Conservation (phyloP, 306 rosid genomes). For the Lathyrus aphaca region DNA sequence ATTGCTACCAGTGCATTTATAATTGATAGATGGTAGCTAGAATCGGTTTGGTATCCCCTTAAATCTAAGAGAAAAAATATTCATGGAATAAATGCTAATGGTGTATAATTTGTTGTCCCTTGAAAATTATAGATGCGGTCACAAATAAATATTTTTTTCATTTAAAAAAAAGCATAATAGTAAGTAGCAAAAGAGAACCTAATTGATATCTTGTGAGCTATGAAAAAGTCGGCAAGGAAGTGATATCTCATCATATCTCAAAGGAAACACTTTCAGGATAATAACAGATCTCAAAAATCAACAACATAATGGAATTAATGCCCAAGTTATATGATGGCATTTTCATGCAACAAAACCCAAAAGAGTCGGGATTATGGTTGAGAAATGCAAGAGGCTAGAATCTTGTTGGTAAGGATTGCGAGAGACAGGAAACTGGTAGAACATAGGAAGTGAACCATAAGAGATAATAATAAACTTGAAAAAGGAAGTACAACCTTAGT, state of each 20-base stretch:
- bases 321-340: neutral
- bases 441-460: neutral
- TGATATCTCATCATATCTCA: neutral
- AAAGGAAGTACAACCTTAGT: neutral
- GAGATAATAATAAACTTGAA: neutral
- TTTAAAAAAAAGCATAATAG: neutral
- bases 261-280: constrained; percentile 6
- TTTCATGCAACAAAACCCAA: neutral
- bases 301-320: neutral
- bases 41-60: constrained; percentile 27
- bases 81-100: constrained; percentile 19
- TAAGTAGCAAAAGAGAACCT: neutral
- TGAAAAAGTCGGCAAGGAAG: neutral
- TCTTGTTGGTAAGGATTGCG: neutral
- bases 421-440: neutral
- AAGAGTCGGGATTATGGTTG: neutral
- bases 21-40: constrained; percentile 23
- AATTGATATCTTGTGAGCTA: neutral
- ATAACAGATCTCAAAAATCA: neutral
- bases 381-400: neutral
- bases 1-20: constrained; percentile 23
- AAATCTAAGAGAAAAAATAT: neutral
- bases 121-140: neutral
- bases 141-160: neutral
- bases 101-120: neutral